phyloP scores from a whole-genome alignment of 352 stramenopile species.

The Pythium vanterpoolii region DNA sequence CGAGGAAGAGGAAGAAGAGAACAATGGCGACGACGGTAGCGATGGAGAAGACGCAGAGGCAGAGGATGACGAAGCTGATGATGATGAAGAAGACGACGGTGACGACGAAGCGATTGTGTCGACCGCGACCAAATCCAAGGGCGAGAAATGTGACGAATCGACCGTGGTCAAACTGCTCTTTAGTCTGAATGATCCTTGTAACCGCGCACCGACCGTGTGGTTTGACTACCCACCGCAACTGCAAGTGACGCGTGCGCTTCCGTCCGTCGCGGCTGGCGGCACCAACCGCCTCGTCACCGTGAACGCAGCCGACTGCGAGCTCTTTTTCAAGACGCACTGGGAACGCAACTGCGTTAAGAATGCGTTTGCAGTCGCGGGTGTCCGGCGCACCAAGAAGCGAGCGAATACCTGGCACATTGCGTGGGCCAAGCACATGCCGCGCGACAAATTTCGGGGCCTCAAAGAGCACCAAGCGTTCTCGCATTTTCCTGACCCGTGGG shows the following conservation, averaged over 20 bases:
- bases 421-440: slow-evolving; percentile 70
- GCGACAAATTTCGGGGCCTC: slow-evolving; percentile 56
- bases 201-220: slow-evolving; percentile 69
- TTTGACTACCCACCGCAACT: slow-evolving; percentile 88
- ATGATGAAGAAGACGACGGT: slow-evolving; percentile 32
- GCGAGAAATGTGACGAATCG: slow-evolving; percentile 36
- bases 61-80: slow-evolving; percentile 47
- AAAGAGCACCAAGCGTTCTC: slow-evolving; percentile 76
- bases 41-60: slow-evolving; percentile 30
- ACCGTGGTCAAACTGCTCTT: slow-evolving; percentile 48
- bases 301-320: slow-evolving; percentile 30
- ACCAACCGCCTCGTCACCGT: slow-evolving; percentile 35
- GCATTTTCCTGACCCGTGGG: slow-evolving; percentile 89
- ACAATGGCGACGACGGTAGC: slow-evolving; percentile 10
- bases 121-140: slow-evolving; percentile 17
- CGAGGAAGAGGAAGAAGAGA: neutral
- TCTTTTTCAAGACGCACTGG: slow-evolving; percentile 87
- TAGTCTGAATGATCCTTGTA: slow-evolving; percentile 40
- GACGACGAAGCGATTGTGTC: slow-evolving; percentile 20
- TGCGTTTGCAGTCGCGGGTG: slow-evolving; percentile 72
- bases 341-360: slow-evolving; percentile 93
- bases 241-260: slow-evolving; percentile 34
- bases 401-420: slow-evolving; percentile 53
- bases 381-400: slow-evolving; percentile 62
- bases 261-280: slow-evolving; percentile 1